Evolutionary conservation across 2,329 filamentous ascomycete genomes (phyloP).

Genomic region (Fusarium verticillioides): DNA sequence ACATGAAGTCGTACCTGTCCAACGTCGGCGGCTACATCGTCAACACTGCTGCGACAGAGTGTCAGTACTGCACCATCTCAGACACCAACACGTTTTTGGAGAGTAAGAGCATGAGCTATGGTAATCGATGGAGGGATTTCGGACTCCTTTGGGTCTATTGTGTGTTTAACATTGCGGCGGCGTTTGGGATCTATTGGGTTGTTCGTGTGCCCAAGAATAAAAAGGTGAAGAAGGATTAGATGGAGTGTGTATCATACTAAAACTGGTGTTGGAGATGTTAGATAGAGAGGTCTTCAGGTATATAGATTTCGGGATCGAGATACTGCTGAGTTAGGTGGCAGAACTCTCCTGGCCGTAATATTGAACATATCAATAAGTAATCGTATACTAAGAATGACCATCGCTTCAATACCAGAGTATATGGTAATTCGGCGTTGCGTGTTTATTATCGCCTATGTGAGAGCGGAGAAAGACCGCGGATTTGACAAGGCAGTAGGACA

Average conservation of each 20-base stretch:
- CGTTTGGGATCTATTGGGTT: slow-evolving; percentile 62
- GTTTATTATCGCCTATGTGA: rapidly evolving
- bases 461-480: rapidly evolving
- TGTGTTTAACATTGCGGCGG: slow-evolving; percentile 61
- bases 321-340: background rate
- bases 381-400: background rate
- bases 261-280: background rate
- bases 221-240: slow-evolving; percentile 28
- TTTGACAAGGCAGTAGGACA: too few relatives aligned
- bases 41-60: slow-evolving; percentile 45
- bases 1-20: slow-evolving; percentile 61
- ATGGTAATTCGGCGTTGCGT: rapidly evolving
- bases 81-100: slow-evolving; percentile 55
- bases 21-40: slow-evolving; percentile 59
- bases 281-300: background rate
- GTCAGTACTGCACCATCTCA: slow-evolving; percentile 57
- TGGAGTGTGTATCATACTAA: background rate
- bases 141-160: slow-evolving; percentile 66
- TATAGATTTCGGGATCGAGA: background rate
- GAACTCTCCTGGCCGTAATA: background rate
- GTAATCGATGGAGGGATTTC: slow-evolving; percentile 66
- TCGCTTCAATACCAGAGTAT: background rate
- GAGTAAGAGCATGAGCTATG: slow-evolving; percentile 57
- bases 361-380: background rate
- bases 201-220: slow-evolving; percentile 50